A percentile compares a stretch with the other conserved stretches of the same genome.
Conservation (phyloP, 1,139 yeast species). For the Protomyces gravidus region DNA sequence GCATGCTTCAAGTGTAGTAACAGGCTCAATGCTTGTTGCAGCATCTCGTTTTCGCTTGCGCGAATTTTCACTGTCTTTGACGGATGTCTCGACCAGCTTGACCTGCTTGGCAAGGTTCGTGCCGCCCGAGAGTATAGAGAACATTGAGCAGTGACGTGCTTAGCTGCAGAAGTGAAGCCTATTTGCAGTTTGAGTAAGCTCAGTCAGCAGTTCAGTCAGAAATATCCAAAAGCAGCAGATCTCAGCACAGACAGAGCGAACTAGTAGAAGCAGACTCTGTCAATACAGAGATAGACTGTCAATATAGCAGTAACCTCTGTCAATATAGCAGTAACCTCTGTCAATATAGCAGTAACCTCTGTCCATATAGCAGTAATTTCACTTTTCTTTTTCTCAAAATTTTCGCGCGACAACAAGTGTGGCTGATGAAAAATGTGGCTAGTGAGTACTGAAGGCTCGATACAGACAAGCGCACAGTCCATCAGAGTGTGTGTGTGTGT, state of each 20-base stretch:
- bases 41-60: conserved; percentile 31
- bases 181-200: background rate
- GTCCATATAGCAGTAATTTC: too few species aligned
- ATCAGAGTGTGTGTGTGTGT: too few species aligned
- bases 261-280: background rate
- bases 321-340: too few species aligned
- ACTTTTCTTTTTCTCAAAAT: too few species aligned
- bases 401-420: too few species aligned
- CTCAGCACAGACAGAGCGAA: background rate
- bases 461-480: too few species aligned
- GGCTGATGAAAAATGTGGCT: too few species aligned
- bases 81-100: background rate
- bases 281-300: too few species aligned
- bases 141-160: conserved; percentile 7
- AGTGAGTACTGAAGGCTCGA: too few species aligned
- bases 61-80: background rate
- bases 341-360: too few species aligned
- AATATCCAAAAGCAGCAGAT: background rate
- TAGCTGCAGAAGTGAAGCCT: background rate
- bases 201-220: background rate
- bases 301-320: too few species aligned
- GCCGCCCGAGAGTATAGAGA: conserved; percentile 37
- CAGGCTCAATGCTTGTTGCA: conserved; percentile 42
- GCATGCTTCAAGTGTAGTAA: conserved; percentile 58
- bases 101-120: conserved; percentile 37